A percentile compares a stretch with the other conserved stretches of the same genome.
phyloP scores from a whole-genome alignment of 2,329 filamentous ascomycete species.

The Apiospora hydei region DNA sequence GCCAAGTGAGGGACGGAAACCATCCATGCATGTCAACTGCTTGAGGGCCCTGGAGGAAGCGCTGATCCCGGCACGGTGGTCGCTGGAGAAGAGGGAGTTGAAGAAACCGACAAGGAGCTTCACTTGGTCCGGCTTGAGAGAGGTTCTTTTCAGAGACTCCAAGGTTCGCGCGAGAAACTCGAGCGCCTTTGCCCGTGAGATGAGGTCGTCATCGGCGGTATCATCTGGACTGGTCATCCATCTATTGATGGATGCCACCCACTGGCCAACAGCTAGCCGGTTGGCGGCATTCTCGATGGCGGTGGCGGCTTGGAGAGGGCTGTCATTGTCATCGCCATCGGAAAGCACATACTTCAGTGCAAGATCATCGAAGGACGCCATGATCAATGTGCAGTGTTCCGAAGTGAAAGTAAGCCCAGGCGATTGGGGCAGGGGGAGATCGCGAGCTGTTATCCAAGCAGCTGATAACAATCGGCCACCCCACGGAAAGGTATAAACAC shows the following conservation, averaged over 20 bases:
- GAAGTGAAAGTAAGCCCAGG: not conserved
- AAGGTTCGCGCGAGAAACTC: conserved; percentile 64
- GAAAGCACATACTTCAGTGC: conserved; percentile 62
- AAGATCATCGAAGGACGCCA: conserved; percentile 58
- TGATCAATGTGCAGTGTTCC: conserved; percentile 35
- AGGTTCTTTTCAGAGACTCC: conserved; percentile 52
- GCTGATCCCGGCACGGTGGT: conserved; percentile 65
- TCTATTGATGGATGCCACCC: conserved; percentile 62
- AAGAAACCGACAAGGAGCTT: conserved; percentile 62
- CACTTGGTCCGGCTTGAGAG: conserved; percentile 60
- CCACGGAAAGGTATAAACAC: conserved; percentile 3
- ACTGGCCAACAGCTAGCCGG: conserved; percentile 52
- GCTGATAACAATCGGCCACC: conserved; percentile 15
- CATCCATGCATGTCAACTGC: conserved; percentile 56
- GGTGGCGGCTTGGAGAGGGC: conserved; percentile 19
- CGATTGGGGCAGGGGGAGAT: not conserved
- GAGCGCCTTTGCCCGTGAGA: conserved; percentile 62
- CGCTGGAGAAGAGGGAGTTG: conserved; percentile 64
- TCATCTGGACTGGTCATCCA: conserved; percentile 56
- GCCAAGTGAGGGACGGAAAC: conserved; percentile 57
- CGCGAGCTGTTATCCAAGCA: not conserved
- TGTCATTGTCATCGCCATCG: conserved; percentile 52
- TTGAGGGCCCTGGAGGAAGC: conserved; percentile 61
- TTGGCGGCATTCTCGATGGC: conserved; percentile 51
- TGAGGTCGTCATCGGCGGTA: conserved; percentile 52